phyloP scores from a whole-genome alignment of 805 yeast genomes.

The Kodamaea lidongshanica region DNA sequence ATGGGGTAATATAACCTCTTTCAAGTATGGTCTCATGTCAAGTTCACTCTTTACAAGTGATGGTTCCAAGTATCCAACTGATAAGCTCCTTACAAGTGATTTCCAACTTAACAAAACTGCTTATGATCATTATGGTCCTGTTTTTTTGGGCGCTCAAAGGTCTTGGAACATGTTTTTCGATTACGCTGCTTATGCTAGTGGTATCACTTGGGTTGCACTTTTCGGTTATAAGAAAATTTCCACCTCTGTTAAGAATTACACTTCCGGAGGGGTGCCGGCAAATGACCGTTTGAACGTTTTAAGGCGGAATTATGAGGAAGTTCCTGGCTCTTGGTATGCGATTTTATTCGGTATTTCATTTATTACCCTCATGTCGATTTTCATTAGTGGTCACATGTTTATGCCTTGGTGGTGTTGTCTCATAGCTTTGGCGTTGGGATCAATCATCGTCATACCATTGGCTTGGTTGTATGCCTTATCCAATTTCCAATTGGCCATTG shows the following conservation, averaged over 20 bases:
- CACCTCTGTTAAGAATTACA: constrained; percentile 13
- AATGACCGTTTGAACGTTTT: constrained; percentile 41
- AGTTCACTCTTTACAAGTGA: constrained; percentile 32
- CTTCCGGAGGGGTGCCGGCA: constrained; percentile 13
- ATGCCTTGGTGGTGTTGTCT: constrained; percentile 41
- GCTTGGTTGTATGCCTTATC: constrained; percentile 46
- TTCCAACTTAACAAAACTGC: constrained; percentile 41
- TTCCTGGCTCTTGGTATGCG: constrained; percentile 42
- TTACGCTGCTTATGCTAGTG: constrained; percentile 47
- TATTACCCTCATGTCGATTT: constrained; percentile 26
- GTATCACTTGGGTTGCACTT: constrained; percentile 39
- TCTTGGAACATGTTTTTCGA: constrained; percentile 49
- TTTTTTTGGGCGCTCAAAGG: constrained; percentile 43
- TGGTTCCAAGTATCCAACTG: constrained; percentile 40
- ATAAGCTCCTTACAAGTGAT: constrained; percentile 34
- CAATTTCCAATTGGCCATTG: constrained; percentile 48
- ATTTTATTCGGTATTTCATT: constrained; percentile 32
- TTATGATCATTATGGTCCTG: constrained; percentile 40
- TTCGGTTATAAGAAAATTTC: constrained; percentile 28
- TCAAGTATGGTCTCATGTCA: constrained; percentile 41
- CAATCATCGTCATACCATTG: constrained; percentile 43
- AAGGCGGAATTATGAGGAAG: constrained; percentile 33
- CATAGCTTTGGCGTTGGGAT: constrained; percentile 40
- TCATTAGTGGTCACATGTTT: constrained; percentile 27
- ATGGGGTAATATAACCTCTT: constrained; percentile 31